Evolutionary conservation across 1,139 yeast species (phyloP), one percentile per base, ranked within the genome.

Genomic region (Geotrichum cucujoidarum): DNA sequence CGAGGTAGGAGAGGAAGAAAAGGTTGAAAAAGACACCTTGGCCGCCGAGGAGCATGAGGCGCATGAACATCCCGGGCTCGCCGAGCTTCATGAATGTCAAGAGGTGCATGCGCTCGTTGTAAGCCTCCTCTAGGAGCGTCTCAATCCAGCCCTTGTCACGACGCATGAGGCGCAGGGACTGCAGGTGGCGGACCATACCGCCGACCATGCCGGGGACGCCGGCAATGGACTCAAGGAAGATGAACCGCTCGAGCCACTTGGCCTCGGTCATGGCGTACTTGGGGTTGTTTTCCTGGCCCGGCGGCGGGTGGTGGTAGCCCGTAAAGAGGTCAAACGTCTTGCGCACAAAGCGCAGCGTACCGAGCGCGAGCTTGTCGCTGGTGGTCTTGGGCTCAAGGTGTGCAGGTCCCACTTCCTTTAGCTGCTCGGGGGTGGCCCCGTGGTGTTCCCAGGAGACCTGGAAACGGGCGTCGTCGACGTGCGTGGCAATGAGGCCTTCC

Each of bases 161-260:
- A 57, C 74, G 73, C 56, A 82, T 69, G 41, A 80, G 62, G 55
- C 89, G 68, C 44, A 82, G 64, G 1, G 85, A 76, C 57, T 79
- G 80, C 57, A 82, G 70, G 59, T 81, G 87, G 53, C 89, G 74
- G 43, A 82, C 62, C 62, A 81, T 81, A 0, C 83, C 82, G 13
- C 88, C 92, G 36, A 81, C 85, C 72, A 81, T 77, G 11, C 92
- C 90, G 1, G 92, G 90, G 18, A 83, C 86, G 13, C 88, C 90
- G 5, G 92, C 92, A 51, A 83, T 72, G 53, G 83, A 75, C 63
- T 83, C 92, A 54, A 83, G 72, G 59, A 83, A 82, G 34, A 83
- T 77, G 52, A 76, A 68, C 48, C 92, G 65, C n/a, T 81, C 77
- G 48, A 83, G 60, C 90, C 90, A 83, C 60, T 80, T 79, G 47